Evolutionary conservation across 2,329 filamentous ascomycete genomes (phyloP).

Genomic region (Colletotrichum chrysophilum): DNA sequence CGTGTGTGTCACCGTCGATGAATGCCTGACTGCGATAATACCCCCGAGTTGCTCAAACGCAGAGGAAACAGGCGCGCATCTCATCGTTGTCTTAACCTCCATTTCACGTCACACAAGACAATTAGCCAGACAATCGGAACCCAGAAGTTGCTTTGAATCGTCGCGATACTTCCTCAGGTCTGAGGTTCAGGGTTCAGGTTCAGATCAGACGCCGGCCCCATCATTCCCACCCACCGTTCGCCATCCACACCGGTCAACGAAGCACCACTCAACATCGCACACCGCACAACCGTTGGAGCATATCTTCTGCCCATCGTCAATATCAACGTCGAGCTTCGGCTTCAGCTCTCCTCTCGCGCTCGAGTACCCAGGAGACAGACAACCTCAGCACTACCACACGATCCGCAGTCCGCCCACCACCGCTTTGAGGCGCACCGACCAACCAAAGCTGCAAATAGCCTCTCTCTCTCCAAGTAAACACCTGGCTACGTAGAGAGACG

Average conservation of each 20-base stretch:
- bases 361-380: background rate
- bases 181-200: background rate
- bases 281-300: background rate
- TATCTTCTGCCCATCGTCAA: background rate
- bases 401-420: background rate
- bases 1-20: background rate
- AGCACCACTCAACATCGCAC: background rate
- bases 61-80: background rate
- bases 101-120: background rate
- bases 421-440: slow-evolving; percentile 2
- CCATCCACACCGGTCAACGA: background rate
- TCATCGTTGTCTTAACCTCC: background rate
- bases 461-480: background rate
- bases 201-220: background rate
- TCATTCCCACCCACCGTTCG: background rate
- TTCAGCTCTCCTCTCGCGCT: background rate
- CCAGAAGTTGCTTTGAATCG: background rate
- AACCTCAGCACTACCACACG: background rate
- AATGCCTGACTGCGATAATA: background rate
- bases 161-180: background rate
- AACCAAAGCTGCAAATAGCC: background rate
- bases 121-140: background rate
- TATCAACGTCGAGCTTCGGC: background rate
- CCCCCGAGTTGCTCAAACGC: background rate
- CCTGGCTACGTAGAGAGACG: background rate